Percentiles rank a stretch among this genome's conserved stretches.
Conservation (phyloP, 768 basidiomycete genomes). For the Chalciporus chontae region DNA sequence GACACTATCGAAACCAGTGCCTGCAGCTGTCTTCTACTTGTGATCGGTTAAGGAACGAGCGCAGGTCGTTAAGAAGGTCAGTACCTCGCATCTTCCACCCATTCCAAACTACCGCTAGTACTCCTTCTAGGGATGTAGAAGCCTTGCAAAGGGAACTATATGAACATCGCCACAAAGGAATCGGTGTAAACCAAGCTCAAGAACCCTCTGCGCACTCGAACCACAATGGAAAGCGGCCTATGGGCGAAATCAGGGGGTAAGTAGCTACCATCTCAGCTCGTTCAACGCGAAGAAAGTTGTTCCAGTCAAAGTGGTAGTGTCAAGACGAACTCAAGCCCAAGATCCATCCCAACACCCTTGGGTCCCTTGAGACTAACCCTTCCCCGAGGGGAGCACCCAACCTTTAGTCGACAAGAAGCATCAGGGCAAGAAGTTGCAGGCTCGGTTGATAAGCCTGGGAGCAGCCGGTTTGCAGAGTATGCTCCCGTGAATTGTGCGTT, state of each 20-base stretch:
- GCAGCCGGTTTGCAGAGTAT: conserved; percentile 51
- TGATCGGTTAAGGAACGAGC: conserved; percentile 36
- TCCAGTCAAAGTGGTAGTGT: conserved; percentile 19
- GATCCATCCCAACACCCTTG: conserved; percentile 49
- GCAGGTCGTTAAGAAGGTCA: conserved; percentile 53
- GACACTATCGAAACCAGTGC: conserved; percentile 56
- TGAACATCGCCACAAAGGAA: conserved; percentile 39
- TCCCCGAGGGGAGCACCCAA: conserved; percentile 51
- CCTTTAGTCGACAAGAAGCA: conserved; percentile 30
- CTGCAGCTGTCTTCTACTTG: conserved; percentile 40
- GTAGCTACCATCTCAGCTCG: conserved; percentile 9
- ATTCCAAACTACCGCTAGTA: conserved; percentile 6
- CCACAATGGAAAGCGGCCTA: conserved; percentile 63
- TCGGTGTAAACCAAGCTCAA: conserved; percentile 21
- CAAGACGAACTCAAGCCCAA: conserved; percentile 56
- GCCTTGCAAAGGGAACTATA: conserved; percentile 47
- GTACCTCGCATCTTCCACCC: conserved; percentile 5
- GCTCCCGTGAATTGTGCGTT: conserved; percentile 13
- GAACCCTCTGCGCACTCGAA: conserved; percentile 43
- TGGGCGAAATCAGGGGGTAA: conserved; percentile 44
- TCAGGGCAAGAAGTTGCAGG: conserved; percentile 12
- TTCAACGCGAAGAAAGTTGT: not conserved
- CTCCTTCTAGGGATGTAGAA: conserved; percentile 43
- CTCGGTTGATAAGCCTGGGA: conserved; percentile 40
- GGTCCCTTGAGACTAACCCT: conserved; percentile 68